A percentile compares a stretch with the other conserved stretches of the same genome.
Evolutionary conservation across 805 yeast genomes (phyloP).

Genomic region (Suhomyces pyralidae): DNA sequence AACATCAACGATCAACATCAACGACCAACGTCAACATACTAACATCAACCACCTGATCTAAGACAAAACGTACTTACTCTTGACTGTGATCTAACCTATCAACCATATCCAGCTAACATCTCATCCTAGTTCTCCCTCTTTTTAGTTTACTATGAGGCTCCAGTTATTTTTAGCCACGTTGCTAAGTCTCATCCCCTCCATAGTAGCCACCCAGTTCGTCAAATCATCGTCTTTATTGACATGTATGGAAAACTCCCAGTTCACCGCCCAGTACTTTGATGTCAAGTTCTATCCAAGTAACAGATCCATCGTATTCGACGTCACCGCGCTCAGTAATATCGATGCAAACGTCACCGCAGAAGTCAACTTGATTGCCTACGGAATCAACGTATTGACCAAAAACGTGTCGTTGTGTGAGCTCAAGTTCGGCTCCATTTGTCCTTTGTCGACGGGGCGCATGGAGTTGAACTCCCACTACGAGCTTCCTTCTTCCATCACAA

Average conservation of each 20-base stretch:
- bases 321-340: constrained; percentile 77
- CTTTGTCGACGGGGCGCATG: constrained; percentile 82
- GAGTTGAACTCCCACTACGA: constrained; percentile 56
- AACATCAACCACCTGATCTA: no score
- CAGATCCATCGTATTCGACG: constrained; percentile 57
- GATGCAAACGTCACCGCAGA: constrained; percentile 63
- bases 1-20: no score
- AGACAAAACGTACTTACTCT: no score
- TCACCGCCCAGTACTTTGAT: constrained; percentile 80
- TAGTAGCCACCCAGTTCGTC: constrained; percentile 26
- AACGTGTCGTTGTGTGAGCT: constrained; percentile 65
- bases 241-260: constrained; percentile 86
- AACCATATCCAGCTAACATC: no score
- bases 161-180: neutral
- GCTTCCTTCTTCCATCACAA: constrained; percentile 40
- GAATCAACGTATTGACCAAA: constrained; percentile 58
- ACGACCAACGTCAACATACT: no score
- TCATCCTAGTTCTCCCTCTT: no score
- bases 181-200: constrained; percentile 7
- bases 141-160: no score
- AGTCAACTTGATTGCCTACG: constrained; percentile 72
- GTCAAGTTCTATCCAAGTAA: constrained; percentile 70
- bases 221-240: constrained; percentile 73
- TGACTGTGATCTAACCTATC: no score
- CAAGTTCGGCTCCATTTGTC: constrained; percentile 54